These are phyloP conservation scores for Steccherinum ochraceum DNA, from an alignment of 768 basidiomycete species.

Conservation along the genomic window DNA sequence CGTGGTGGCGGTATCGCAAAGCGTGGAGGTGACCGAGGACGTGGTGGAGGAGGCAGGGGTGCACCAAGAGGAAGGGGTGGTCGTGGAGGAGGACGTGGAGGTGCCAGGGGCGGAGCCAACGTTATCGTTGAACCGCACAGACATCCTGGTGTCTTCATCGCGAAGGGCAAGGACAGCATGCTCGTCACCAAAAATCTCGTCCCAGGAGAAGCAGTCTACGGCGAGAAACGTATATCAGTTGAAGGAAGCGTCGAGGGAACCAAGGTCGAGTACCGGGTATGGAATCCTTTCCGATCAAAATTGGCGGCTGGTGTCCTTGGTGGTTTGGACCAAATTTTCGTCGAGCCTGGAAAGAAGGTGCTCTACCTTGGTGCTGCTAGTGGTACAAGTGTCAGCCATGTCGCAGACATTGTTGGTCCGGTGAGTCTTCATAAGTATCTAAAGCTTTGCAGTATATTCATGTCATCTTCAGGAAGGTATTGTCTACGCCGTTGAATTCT, in stretches of 20 bases:
- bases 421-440: conserved; percentile 37
- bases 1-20: conserved; percentile 15
- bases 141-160: conserved; percentile 93
- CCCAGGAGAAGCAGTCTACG: conserved; percentile 96
- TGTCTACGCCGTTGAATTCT: conserved; percentile 99
- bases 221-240: conserved; percentile 93
- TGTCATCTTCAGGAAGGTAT: conserved; percentile 65
- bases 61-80: conserved; percentile 31
- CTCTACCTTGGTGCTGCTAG: conserved; percentile 97
- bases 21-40: conserved; percentile 21
- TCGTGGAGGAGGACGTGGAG: conserved; percentile 59
- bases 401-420: conserved; percentile 97
- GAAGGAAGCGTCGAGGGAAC: conserved; percentile 69
- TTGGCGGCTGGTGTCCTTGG: conserved; percentile 94
- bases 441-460: no score
- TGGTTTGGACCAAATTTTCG: conserved; percentile 90
- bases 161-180: conserved; percentile 94
- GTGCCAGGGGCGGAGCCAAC: conserved; percentile 75
- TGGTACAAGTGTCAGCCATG: conserved; percentile 97
- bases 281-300: conserved; percentile 99
- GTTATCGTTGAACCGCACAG: conserved; percentile 93
- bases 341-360: conserved; percentile 92
- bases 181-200: conserved; percentile 97
- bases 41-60: conserved; percentile 23
- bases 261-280: conserved; percentile 96